These are phyloP conservation scores for Fusarium hainanense DNA, from an alignment of 2,329 filamentous ascomycete genomes.

Conservation along the genomic window DNA sequence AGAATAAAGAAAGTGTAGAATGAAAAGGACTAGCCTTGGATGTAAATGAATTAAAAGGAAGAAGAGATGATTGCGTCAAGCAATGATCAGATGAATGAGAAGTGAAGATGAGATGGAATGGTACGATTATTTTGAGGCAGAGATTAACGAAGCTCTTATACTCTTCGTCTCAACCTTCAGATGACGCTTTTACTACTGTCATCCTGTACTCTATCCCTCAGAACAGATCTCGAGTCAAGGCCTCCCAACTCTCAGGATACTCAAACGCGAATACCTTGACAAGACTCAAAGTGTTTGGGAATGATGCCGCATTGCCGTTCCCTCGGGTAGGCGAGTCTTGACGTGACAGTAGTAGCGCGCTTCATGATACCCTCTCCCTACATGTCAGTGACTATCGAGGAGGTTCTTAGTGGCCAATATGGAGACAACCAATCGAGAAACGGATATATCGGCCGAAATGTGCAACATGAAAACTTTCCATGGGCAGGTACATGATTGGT, in stretches of 20 bases:
- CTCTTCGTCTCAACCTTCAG: background rate
- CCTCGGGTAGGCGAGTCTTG: background rate
- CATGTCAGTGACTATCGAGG: background rate
- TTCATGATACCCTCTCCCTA: background rate
- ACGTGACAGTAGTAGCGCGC: background rate
- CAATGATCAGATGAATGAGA: conserved; percentile 14
- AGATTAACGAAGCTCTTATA: conserved; percentile 10
- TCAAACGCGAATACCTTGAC: background rate
- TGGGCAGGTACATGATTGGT: background rate
- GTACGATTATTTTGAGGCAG: background rate
- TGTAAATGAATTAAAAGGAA: background rate
- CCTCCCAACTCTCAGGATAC: background rate
- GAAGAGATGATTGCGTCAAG: conserved; percentile 21
- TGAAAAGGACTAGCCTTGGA: conserved; percentile 18
- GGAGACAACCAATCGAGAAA: background rate
- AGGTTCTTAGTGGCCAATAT: background rate
- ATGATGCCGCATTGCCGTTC: conserved; percentile 24
- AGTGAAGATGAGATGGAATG: conserved; percentile 16
- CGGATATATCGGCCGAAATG: background rate
- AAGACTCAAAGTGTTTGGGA: background rate
- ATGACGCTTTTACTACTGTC: background rate
- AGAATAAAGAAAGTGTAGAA: conserved; percentile 2
- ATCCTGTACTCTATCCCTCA: background rate
- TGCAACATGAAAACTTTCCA: background rate
- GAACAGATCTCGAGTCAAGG: background rate